Evolutionary conservation across 352 stramenopile genomes (phyloP).

Genomic region (Phytophthora hybrid): DNA sequence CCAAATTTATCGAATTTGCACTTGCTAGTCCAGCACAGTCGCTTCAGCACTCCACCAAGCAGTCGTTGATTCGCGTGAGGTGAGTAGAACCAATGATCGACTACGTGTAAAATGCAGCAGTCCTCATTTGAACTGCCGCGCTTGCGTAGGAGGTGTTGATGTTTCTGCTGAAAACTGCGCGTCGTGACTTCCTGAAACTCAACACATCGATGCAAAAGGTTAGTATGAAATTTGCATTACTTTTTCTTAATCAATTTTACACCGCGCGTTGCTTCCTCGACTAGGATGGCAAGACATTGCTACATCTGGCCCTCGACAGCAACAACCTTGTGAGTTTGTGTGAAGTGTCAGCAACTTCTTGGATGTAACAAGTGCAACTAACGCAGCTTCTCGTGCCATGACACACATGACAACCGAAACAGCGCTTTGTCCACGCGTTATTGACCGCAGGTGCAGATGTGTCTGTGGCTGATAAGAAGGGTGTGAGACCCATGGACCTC

Average conservation of each 20-base stretch:
- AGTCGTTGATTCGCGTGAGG: conserved; percentile 34
- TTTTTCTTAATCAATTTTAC: no score
- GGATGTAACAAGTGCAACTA: background rate
- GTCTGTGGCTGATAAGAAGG: conserved; percentile 43
- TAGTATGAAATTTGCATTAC: no score
- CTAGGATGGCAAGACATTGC: conserved; percentile 37
- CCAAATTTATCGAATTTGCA: background rate
- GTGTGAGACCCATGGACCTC: conserved; percentile 42
- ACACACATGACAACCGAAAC: background rate
- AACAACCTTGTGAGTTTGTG: conserved; percentile 27
- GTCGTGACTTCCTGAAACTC: conserved; percentile 20
- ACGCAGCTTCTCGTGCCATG: background rate
- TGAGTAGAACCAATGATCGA: conserved; percentile 1
- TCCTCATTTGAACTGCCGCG: background rate
- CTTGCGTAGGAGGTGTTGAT: conserved; percentile 25
- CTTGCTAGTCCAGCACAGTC: conserved; percentile 26
- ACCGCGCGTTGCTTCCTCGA: background rate
- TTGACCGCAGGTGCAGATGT: conserved; percentile 40
- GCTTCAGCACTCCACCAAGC: conserved; percentile 40
- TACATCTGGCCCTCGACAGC: conserved; percentile 31
- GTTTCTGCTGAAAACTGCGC: conserved; percentile 25
- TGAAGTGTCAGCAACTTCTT: background rate
- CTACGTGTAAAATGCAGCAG: background rate
- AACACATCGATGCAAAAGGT: conserved; percentile 41
- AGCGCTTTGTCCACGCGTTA: conserved; percentile 40